phyloP scores from a whole-genome alignment of 2,329 filamentous ascomycete genomes.

The Sclerotinia sclerotiorum region DNA sequence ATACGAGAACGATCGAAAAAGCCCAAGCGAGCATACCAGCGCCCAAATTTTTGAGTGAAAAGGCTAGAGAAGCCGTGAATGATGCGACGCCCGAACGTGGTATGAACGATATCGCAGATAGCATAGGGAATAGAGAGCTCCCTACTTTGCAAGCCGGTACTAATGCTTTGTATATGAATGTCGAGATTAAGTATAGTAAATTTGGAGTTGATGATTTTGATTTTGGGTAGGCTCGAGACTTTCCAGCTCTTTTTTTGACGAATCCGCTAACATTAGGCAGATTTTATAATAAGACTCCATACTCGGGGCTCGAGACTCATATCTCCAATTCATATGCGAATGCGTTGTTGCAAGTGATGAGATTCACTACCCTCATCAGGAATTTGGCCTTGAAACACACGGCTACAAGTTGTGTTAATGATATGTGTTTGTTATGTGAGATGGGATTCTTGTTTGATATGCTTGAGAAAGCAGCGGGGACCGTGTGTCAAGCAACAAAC shows the following conservation, averaged over 20 bases:
- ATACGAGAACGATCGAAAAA: conserved; percentile 65
- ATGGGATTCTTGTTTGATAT: conserved; percentile 96
- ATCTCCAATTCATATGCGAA: conserved; percentile 98
- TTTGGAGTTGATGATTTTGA: conserved; percentile 99
- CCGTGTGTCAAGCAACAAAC: conserved; percentile 95
- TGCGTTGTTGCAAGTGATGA: conserved; percentile 82
- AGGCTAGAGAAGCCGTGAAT: conserved; percentile 67
- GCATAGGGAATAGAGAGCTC: conserved; percentile 66
- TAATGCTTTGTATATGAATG: conserved; percentile 84
- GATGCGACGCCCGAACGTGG: conserved; percentile 45
- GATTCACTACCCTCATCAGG: conserved; percentile 83
- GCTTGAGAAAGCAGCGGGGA: conserved; percentile 91
- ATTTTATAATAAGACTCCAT: conserved; percentile 91
- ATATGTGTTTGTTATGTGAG: conserved; percentile 87
- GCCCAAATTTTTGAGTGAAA: conserved; percentile 94
- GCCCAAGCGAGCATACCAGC: conserved; percentile 63
- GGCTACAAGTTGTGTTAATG: conserved; percentile 77
- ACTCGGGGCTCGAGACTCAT: conserved; percentile 91
- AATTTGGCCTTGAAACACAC: conserved; percentile 89
- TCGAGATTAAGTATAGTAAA: conserved; percentile 98
- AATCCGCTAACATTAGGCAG: conserved; percentile 46
- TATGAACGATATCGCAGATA: conserved; percentile 58
- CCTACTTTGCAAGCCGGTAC: conserved; percentile 78
- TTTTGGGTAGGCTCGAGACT: conserved; percentile 66
- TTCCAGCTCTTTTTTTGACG: conserved; percentile 10